Base-by-base conservation (phyloP, 495 filamentous ascomycete genomes). In the Aspergillus egyptiacus region DNA sequence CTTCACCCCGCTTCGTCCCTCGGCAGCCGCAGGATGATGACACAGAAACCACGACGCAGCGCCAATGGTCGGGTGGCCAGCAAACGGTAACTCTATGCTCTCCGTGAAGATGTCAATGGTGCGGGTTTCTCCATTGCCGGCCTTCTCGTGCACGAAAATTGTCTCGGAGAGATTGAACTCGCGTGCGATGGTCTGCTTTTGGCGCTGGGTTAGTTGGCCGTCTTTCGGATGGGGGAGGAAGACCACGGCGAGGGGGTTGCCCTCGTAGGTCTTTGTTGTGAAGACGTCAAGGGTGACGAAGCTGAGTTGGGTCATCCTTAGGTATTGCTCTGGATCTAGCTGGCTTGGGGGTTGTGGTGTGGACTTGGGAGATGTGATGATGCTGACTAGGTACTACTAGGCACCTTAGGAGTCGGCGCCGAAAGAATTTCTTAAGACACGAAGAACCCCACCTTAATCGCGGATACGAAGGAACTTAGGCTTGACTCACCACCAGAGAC, bases 131-230 rank as follows among this genome's bases (percentile, higher is more conserved):
- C 11, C 19, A 17, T 31, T 4, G n/a, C 31, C 20, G 7, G 53
- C 3, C 20, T 44, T 2, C 40, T 50, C 59, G 53, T 89, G 79
- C 11, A 93, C 66, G 66, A 91, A 95, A 43, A 90, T 84, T 1
- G 82, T 91, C 59, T 93, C 88, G 3, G 85, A 89, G 55, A 89
- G 74, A 54, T 91, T 91, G 82, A 93, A 93, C 66, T 95, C 89
- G 24, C 62, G 57, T 2, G 87, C 80, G 28, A 94, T 83, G 34
- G 55, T 63, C 64, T 70, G 69, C 33, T 72, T 73, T 47, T 73
- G 69, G 40, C 27, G 37, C 32, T 72, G 67, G 30, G 63, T 63
- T 27, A 73, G 19, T 4, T 44, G 34, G 17, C 51, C 34, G 11
- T 23, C 25, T 20, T 14, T 7, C 24, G 46, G 11, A n/a, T 31